Base-by-base conservation (phyloP, 345 rosid genomes). In the Pistacia integerrima region DNA sequence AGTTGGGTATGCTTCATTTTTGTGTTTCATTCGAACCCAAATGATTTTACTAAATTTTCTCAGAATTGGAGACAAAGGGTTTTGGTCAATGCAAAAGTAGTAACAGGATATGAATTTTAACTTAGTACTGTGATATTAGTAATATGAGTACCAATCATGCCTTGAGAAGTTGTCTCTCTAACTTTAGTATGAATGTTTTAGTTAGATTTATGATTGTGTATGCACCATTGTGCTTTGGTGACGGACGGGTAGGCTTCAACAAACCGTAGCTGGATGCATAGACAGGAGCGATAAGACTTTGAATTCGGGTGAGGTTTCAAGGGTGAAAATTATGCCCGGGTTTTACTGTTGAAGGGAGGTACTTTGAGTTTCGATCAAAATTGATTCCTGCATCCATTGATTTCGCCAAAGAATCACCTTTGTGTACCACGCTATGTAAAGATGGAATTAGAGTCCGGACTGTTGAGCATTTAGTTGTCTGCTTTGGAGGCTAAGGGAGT, bases 381-480 rank as follows among this genome's bases (percentile, higher is more conserved):
- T 77, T 70, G 48, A 83, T 95, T 59, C 92, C 96, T 0, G 98
- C 96, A 25, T 90, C 91, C 41, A 85, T 95, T 30, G 88, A 83
- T 54, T 86, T 84, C 59, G 87, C 79, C 44, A 87, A 78, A 73
- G 82, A 87, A 1, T 90, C 99, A 38, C 85, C 89, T 44, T 86
- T 95, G 22, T 90, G 97, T 79, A 95, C 97, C 44, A 84, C 93
- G 67, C 91, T 95, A 16, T 72, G 70, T 20, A 89, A 87, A 81
- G 91, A 87, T 9, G 90, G 88, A 10, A 54, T 73, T 76, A 84
- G 72, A 59, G 72, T 95, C 75, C 82, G 92, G 73, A 95, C 98
- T 2, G 90, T 91, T 8, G 98, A 93, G 86, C 99, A 95, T 75
- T 84, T 93, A 25, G 88, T 89, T 95, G 22, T 93, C 99, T 8